phyloP scores from a whole-genome alignment of 345 rosid genomes.

The Aegle marmelos region DNA sequence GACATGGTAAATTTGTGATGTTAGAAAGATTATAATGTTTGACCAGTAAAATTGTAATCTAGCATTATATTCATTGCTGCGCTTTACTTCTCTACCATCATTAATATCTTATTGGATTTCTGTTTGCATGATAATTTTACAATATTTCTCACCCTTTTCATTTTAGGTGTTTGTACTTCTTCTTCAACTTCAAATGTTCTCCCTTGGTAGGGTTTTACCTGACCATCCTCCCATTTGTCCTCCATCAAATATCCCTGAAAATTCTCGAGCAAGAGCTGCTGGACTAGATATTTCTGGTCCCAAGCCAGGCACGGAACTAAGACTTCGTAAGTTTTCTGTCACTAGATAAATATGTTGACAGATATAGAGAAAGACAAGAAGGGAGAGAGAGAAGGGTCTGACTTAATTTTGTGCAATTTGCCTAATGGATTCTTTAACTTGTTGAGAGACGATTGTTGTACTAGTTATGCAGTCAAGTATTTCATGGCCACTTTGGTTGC shows the following conservation, averaged over 20 bases:
- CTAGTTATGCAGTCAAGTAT: not conserved
- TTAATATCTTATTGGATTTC: not conserved
- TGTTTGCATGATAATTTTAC: conserved; percentile 5
- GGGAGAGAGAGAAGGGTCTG: not conserved
- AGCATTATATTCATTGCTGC: not conserved
- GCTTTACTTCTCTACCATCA: not conserved
- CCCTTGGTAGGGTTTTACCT: conserved; percentile 67
- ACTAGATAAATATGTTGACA: not conserved
- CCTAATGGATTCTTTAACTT: not conserved
- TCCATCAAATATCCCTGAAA: conserved; percentile 42
- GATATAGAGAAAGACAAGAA: too few species aligned
- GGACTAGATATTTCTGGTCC: conserved; percentile 70
- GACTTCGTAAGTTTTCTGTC: conserved; percentile 52
- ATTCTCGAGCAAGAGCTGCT: conserved; percentile 63
- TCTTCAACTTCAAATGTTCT: conserved; percentile 87
- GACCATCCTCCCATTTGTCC: conserved; percentile 70
- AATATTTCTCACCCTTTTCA: conserved; percentile 15
- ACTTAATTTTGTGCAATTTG: not conserved
- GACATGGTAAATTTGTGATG: not conserved
- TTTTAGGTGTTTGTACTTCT: conserved; percentile 81
- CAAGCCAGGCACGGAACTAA: conserved; percentile 75
- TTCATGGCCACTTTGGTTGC: conserved; percentile 23
- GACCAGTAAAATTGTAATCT: not conserved
- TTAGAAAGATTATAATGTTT: not conserved
- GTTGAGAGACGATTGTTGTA: not conserved